Conservation (phyloP, 352 stramenopile species). For the Peronospora farinosa region DNA sequence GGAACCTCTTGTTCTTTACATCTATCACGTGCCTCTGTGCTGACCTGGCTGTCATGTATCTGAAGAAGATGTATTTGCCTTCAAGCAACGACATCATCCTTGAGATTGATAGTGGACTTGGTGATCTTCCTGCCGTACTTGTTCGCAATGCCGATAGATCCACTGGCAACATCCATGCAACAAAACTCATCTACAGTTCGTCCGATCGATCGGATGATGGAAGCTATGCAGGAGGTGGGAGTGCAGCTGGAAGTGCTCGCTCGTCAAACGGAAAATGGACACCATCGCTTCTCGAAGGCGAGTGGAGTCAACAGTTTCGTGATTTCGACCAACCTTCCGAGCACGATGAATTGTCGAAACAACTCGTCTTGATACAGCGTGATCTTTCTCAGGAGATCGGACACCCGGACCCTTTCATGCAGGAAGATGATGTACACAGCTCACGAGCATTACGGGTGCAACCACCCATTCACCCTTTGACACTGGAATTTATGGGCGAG, state of each 20-base stretch:
- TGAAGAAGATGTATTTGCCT: slow-evolving; percentile 80
- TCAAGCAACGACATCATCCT: slow-evolving; percentile 81
- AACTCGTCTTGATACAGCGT: slow-evolving; percentile 57
- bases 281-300: slow-evolving; percentile 50
- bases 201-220: slow-evolving; percentile 34
- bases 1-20: slow-evolving; percentile 58
- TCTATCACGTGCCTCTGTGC: slow-evolving; percentile 52
- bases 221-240: slow-evolving; percentile 10
- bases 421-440: slow-evolving; percentile 66
- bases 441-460: slow-evolving; percentile 57
- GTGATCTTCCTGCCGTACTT: slow-evolving; percentile 22
- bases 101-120: slow-evolving; percentile 73
- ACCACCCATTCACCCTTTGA: slow-evolving; percentile 65
- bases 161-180: slow-evolving; percentile 7
- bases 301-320: slow-evolving; percentile 77
- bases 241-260: slow-evolving; percentile 6
- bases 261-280: slow-evolving; percentile 36
- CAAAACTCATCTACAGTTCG: slow-evolving; percentile 26
- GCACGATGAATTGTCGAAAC: slow-evolving; percentile 75
- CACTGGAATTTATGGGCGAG: slow-evolving; percentile 81
- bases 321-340: slow-evolving; percentile 73
- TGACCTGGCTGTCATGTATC: slow-evolving; percentile 63
- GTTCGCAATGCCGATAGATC: slow-evolving; percentile 15
- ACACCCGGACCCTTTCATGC: slow-evolving; percentile 46
- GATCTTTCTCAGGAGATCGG: slow-evolving; percentile 74